Base-by-base conservation (phyloP, 2,329 filamentous ascomycete genomes). In the Teratosphaeria gauchensis region DNA sequence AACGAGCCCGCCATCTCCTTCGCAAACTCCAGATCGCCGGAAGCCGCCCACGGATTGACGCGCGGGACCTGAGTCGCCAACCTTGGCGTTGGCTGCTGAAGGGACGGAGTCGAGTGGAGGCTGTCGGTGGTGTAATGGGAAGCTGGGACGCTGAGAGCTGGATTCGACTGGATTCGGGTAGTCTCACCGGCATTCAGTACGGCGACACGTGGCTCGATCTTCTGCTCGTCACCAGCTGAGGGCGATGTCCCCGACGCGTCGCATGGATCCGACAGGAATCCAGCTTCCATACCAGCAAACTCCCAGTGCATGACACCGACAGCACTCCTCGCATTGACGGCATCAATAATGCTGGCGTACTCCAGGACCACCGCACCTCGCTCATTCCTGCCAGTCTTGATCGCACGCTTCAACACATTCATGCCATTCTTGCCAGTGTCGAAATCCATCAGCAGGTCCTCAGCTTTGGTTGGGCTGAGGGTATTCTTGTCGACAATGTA, bases 211-310 rank as follows among this genome's bases (percentile, higher is more conserved):
- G 33, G 19, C 58, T 6, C 35, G 42, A 14, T 8, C 19, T 32
- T 42, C 14, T 30, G 42, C 11, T 12, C 30, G 19, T 21, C 57
- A 7, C 35, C 28, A 19, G 16, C 53, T 38, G 30, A n/a, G n/a
- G 52, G 9, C 57, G 19, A 24, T 28, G 55, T 19, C 54, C 48
- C 12, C 19, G 54, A 51, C 51, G 52, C 16, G n/a, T 52, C 59
- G 42, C 61, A 63, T 5, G 61, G 61, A 58, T 63, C 61, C 16
- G 52, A 46, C 16, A 57, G 46, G 30, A 59, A 61, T 28, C 61
- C 61, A 28, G 53, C 59, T 16, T 38, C 48, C n/a, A 56, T n/a
- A 32, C 46, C 51, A 14, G 32, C 54, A 11, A 59, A 55, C 1
- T 48, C 53, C 46, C 52, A 53, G 16, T n/a, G 14, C 32, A 54